A percentile compares a stretch with the other conserved stretches of the same genome.
These are phyloP conservation scores for Hydnomerulius pinastri DNA, from an alignment of 768 basidiomycete species.

Conservation along the genomic window DNA sequence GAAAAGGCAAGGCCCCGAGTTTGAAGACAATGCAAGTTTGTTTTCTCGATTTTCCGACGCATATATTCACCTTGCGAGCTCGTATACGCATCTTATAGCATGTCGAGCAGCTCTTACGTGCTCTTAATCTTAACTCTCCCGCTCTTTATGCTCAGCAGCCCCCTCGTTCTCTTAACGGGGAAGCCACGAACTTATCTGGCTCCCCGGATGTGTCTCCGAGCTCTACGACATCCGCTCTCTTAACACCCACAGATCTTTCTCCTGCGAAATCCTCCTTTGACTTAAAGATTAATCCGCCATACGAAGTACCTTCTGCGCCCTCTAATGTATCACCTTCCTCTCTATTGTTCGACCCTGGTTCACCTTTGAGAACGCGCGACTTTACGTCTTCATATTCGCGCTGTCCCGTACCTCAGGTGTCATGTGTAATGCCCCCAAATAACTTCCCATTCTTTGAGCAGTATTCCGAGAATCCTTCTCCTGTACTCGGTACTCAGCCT, in stretches of 20 bases:
- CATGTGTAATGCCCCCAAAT: slow-evolving; percentile 23
- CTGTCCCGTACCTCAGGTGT: slow-evolving; percentile 18
- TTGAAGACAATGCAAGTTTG: slow-evolving; percentile 46
- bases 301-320: slow-evolving; percentile 41
- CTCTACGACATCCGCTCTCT: slow-evolving; percentile 67
- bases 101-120: slow-evolving; percentile 78
- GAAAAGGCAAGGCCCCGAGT: slow-evolving; percentile 59
- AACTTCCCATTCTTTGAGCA: slow-evolving; percentile 53
- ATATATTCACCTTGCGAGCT: slow-evolving; percentile 29
- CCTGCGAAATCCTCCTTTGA: slow-evolving; percentile 62
- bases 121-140: slow-evolving; percentile 79
- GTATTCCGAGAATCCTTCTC: slow-evolving; percentile 46
- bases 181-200: slow-evolving; percentile 40
- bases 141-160: slow-evolving; percentile 50
- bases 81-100: slow-evolving; percentile 46
- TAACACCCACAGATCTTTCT: slow-evolving; percentile 76
- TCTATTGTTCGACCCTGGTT: slow-evolving; percentile 48
- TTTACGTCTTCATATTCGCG: slow-evolving; percentile 31
- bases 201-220: slow-evolving; percentile 75
- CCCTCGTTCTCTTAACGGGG: slow-evolving; percentile 43
- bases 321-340: slow-evolving; percentile 36
- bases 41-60: slow-evolving; percentile 19
- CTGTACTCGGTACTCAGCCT: slow-evolving; percentile 38
- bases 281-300: slow-evolving; percentile 52
- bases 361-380: slow-evolving; percentile 34